Evolutionary conservation across 2,329 filamentous ascomycete species (phyloP).

Genomic region (Furcasterigmium furcatum): DNA sequence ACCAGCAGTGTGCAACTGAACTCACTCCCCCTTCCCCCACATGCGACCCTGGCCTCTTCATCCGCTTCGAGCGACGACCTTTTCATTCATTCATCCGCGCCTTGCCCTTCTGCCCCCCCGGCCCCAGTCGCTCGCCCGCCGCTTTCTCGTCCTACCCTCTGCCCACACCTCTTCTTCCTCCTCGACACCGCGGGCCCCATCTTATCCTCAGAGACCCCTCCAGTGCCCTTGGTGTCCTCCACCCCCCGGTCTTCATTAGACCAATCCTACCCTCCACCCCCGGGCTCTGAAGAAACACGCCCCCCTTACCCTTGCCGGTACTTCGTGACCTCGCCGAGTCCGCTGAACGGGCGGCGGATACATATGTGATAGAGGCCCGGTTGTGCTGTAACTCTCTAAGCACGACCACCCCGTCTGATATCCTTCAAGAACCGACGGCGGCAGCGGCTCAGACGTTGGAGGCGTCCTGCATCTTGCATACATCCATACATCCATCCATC

Average conservation of each 20-base stretch:
- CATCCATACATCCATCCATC: not conserved
- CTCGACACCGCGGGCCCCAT: not conserved
- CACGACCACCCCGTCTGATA: not conserved
- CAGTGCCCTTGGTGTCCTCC: not conserved
- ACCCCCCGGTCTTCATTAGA: not conserved
- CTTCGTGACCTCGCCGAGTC: not conserved
- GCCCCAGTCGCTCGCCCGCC: not conserved
- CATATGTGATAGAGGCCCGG: not conserved
- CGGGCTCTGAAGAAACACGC: not conserved
- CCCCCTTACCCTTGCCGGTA: constrained; percentile 12
- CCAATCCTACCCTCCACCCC: not conserved
- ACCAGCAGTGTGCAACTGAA: too few species aligned
- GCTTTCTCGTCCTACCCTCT: not conserved
- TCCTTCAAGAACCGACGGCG: constrained; percentile 1
- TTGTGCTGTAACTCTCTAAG: not conserved
- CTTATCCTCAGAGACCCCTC: not conserved
- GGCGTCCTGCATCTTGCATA: not conserved
- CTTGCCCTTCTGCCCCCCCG: not conserved
- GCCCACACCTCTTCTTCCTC: not conserved
- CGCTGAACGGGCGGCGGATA: not conserved
- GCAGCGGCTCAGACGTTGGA: not conserved
- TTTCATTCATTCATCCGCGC: not conserved
- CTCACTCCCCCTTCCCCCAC: too few species aligned
- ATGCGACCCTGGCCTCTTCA: too few species aligned
- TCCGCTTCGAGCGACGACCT: too few species aligned